phyloP scores from a whole-genome alignment of 805 yeast species.

The Sugiyamaella mastotermitis region DNA sequence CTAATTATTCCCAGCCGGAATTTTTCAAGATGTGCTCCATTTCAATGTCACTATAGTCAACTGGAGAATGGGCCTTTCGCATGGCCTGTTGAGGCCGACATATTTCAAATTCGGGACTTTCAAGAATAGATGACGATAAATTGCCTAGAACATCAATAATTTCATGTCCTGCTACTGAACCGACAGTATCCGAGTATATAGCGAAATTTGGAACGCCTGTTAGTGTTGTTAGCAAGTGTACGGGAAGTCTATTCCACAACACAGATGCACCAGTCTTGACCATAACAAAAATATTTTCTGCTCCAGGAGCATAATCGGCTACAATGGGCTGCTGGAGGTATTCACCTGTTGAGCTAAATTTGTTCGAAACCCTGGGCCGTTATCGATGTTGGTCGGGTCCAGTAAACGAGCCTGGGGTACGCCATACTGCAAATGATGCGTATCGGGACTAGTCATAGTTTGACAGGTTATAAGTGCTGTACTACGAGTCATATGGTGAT shows the following conservation, averaged over 20 bases:
- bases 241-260: conserved; percentile 31
- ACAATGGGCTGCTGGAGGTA: conserved; percentile 21
- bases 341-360: conserved; percentile 7
- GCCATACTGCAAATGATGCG: conserved; percentile 10
- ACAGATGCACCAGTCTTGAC: conserved; percentile 33
- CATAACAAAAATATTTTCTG: conserved; percentile 27
- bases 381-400: too few species aligned
- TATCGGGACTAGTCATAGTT: too few species aligned
- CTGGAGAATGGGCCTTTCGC: conserved; percentile 17
- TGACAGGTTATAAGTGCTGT: too few species aligned
- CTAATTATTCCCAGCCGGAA: conserved; percentile 31
- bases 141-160: conserved; percentile 29
- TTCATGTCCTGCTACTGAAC: conserved; percentile 27
- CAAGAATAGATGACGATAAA: conserved; percentile 18
- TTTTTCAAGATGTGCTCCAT: conserved; percentile 9
- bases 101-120: conserved; percentile 13
- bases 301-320: conserved; percentile 22
- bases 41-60: conserved; percentile 18
- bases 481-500: too few species aligned
- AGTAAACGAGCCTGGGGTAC: conserved; percentile 9
- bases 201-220: conserved; percentile 28
- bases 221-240: conserved; percentile 31
- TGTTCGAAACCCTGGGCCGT: background rate
- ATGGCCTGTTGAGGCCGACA: conserved; percentile 24
- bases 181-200: conserved; percentile 31